Evolutionary conservation across 495 filamentous ascomycete genomes (phyloP), one percentile per base, ranked within the genome.

Genomic region (Penicillium lagena): DNA sequence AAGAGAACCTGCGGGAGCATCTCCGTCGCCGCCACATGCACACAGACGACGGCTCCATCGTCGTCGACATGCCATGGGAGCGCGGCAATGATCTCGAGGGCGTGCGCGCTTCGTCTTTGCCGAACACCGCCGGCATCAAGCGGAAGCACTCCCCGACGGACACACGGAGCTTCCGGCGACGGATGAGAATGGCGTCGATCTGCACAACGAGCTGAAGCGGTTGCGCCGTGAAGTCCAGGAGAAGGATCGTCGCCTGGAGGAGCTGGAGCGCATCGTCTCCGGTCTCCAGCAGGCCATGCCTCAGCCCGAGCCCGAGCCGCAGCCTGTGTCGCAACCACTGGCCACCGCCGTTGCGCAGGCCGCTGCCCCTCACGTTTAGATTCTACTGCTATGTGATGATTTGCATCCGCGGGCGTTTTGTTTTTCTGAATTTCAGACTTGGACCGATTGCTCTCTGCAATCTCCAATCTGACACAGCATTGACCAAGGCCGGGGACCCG

Each of bases 1-100:
- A 86, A 50, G 90, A 95, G 66, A 96, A 96, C 56, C 72, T 95
- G 13, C 85, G 89, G 50, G 90, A 96, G 62, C 90, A 96, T 62
- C 68, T 95, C 12, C 81, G 89, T 11, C 80, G 89, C n/a, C 87
- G 90, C 12, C 90, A 91, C 64, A 72, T 73, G 70, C 70, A 73
- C 41, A 66, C 69, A 5, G 75, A 75, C 33, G 70, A 68, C 17
- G 56, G 52, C 31, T 72, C 76, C 6, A 57, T 55, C 22, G 41
- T 61, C 22, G 42, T 53, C 4, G 58, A 61, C 7, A 49, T 55
- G 49, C 44, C 55, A 54, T 57, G 63, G 62, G 47, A 57, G 35
- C 51, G 53, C 46, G 45, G 42, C 17, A 42, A 43, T 13, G 58
- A 61, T 13, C 49, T 61, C 4, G 58, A 61, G 4, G 55, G 55